Evolutionary conservation across 2,329 filamentous ascomycete species (phyloP), one percentile per base, ranked within the genome.

Genomic region (Allantophomopsis lycopodina): DNA sequence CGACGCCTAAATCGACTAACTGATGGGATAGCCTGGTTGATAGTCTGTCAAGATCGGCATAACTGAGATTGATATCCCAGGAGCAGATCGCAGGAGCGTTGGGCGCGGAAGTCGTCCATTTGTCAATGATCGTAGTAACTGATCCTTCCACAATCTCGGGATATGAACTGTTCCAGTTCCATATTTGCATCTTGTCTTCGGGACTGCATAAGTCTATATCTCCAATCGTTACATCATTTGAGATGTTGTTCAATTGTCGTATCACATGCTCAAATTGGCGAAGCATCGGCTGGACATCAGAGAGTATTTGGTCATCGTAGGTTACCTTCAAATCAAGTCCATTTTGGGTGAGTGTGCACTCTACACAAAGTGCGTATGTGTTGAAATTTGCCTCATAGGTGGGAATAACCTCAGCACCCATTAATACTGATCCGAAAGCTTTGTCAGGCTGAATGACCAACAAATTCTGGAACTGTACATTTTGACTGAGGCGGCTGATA

Each of bases 401-500:
- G 13, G 21, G 16, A 31, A 23, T 17, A 28, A n/a, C 8, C 14
- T 39, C 13, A 18, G 15, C 6, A 12, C 21, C 18, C 37, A 39
- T 13, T 28, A 23, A 23, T 15, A 23, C 13, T 12, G 7, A 7
- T 6, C 35, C 23, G 11, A 13, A 32, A n/a, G 17, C 31, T 39
- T 32, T 15, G 31, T 35, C 14, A 18, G 45, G 41, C 31, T 63
- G 59, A 20, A 64, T 55, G 7, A 60, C 54, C 3, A 65, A 46
- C 23, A 61, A 48, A 32, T 57, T 64, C 28, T 58, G 57, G 39
- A 63, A 60, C 28, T 55, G 49, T 8, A 55, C 50, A 37, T 63
- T 60, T 2, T 53, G 44, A 46, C 60, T 62, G n/a, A 65, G 41
- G 33, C 56, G 52, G 6, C 62, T 60, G 38, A 64, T 63, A 35